These are phyloP conservation scores for Claviceps pazoutovae DNA, from an alignment of 2,329 filamentous ascomycete genomes.

Conservation along the genomic window DNA sequence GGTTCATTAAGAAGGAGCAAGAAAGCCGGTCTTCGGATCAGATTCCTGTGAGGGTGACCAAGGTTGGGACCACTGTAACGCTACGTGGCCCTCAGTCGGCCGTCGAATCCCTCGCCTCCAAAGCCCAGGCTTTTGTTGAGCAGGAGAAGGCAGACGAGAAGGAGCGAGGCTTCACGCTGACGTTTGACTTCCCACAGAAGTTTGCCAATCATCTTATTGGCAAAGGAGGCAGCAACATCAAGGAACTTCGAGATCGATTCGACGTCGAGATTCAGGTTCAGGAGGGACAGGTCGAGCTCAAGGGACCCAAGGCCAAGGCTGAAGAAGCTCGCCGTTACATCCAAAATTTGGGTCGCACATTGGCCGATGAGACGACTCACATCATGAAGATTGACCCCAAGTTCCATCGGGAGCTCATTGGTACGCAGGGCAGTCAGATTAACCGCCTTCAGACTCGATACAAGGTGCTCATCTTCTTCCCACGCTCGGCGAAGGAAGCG, in stretches of 20 bases:
- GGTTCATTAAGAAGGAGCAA: slow-evolving; percentile 52
- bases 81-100: slow-evolving; percentile 63
- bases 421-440: slow-evolving; percentile 73
- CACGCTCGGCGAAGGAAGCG: slow-evolving; percentile 44
- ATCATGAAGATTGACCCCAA: slow-evolving; percentile 82
- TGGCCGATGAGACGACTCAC: slow-evolving; percentile 84
- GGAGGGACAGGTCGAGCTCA: slow-evolving; percentile 88
- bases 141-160: slow-evolving; percentile 88
- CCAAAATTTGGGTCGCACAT: slow-evolving; percentile 58
- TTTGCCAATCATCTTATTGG: slow-evolving; percentile 75
- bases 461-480: slow-evolving; percentile 91
- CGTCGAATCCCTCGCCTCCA: slow-evolving; percentile 57
- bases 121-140: slow-evolving; percentile 66
- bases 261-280: slow-evolving; percentile 74
- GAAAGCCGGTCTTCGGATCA: slow-evolving; percentile 40
- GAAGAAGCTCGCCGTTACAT: slow-evolving; percentile 79
- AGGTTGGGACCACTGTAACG: slow-evolving; percentile 46
- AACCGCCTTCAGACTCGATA: slow-evolving; percentile 87
- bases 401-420: slow-evolving; percentile 89
- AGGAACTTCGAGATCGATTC: slow-evolving; percentile 51
- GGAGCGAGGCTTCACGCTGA: slow-evolving; percentile 74
- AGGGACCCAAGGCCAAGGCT: slow-evolving; percentile 89
- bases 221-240: slow-evolving; percentile 52
- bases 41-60: slow-evolving; percentile 46
- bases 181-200: slow-evolving; percentile 90